phyloP scores from a whole-genome alignment of 306 rosid species.

The Cicer judaicum region DNA sequence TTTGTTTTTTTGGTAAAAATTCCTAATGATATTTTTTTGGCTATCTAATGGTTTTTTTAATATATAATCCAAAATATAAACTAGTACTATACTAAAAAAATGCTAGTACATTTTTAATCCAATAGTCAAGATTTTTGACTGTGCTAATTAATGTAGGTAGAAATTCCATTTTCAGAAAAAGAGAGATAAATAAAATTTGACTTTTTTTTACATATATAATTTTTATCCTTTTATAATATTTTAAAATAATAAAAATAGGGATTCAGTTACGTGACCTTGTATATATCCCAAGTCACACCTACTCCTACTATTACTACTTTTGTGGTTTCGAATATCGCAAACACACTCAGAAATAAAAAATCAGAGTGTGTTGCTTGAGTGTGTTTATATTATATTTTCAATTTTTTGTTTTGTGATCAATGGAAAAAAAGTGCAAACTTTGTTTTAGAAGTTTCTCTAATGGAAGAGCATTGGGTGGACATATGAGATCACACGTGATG shows the following conservation, averaged over 20 bases:
- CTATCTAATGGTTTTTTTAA: too few relatives aligned
- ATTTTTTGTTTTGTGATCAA: slow-evolving; percentile 38
- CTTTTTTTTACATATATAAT: neutral
- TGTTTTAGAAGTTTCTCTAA: slow-evolving; percentile 77
- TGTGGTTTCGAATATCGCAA: slow-evolving; percentile 35
- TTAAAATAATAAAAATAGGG: neutral
- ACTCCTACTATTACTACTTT: slow-evolving; percentile 25
- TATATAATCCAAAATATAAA: too few relatives aligned
- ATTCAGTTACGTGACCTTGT: slow-evolving; percentile 29
- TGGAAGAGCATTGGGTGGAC: slow-evolving; percentile 96
- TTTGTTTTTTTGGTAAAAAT: too few relatives aligned
- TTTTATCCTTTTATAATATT: neutral
- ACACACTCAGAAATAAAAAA: slow-evolving; percentile 39
- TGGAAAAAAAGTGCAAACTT: slow-evolving; percentile 86
- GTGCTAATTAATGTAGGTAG: neutral
- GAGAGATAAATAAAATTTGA: slow-evolving; percentile 11
- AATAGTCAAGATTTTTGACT: neutral
- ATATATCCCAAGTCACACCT: slow-evolving; percentile 38
- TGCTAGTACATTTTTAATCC: neutral
- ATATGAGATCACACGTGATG: slow-evolving; percentile 98
- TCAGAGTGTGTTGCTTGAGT: slow-evolving; percentile 3
- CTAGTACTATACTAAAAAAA: too few relatives aligned
- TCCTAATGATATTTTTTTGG: too few relatives aligned
- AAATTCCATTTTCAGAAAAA: neutral
- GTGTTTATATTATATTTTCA: slow-evolving; percentile 28